A percentile compares a stretch with the other conserved stretches of the same genome.
Evolutionary conservation across 768 basidiomycete species (phyloP).

Genomic region (Rhodotorula graminis): DNA sequence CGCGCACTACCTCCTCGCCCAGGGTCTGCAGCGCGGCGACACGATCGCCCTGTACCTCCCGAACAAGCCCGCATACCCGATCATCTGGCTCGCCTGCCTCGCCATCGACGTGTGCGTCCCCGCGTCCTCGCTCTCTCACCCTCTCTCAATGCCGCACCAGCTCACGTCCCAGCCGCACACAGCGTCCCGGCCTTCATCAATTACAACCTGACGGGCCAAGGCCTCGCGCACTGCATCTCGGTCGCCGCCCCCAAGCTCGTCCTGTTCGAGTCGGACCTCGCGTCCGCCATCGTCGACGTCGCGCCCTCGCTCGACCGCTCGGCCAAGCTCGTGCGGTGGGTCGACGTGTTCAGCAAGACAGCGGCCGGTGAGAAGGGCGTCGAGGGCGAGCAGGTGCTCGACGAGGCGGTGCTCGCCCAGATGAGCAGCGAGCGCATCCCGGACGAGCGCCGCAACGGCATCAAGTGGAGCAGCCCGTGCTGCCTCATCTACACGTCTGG

Average conservation of each 20-base stretch:
- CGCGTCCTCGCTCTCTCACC: too few species aligned
- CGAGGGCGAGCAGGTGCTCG: slow-evolving; percentile 7
- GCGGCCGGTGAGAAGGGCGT: neutral
- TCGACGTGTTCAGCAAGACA: slow-evolving; percentile 13
- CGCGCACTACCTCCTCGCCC: slow-evolving; percentile 20
- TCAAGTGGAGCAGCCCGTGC: slow-evolving; percentile 20
- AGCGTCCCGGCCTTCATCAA: slow-evolving; percentile 40
- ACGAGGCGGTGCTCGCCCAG: neutral
- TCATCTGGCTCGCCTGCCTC: slow-evolving; percentile 36
- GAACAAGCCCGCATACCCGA: slow-evolving; percentile 35
- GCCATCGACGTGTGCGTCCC: slow-evolving; percentile 19
- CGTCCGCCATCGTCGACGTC: slow-evolving; percentile 13
- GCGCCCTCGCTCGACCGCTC: neutral
- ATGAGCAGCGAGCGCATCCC: slow-evolving; percentile 6
- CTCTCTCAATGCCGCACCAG: neutral
- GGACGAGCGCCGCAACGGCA: slow-evolving; percentile 21
- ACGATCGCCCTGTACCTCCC: slow-evolving; percentile 29
- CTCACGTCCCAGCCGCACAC: neutral
- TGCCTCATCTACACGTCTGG: slow-evolving; percentile 37
- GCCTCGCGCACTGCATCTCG: slow-evolving; percentile 33
- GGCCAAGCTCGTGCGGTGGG: slow-evolving; percentile 11
- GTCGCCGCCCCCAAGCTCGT: slow-evolving; percentile 21
- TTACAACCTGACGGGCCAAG: slow-evolving; percentile 27
- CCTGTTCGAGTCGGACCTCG: slow-evolving; percentile 32
- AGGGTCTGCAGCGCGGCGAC: slow-evolving; percentile 19